phyloP scores from a whole-genome alignment of 768 basidiomycete species.

The Podaxis sp. region DNA sequence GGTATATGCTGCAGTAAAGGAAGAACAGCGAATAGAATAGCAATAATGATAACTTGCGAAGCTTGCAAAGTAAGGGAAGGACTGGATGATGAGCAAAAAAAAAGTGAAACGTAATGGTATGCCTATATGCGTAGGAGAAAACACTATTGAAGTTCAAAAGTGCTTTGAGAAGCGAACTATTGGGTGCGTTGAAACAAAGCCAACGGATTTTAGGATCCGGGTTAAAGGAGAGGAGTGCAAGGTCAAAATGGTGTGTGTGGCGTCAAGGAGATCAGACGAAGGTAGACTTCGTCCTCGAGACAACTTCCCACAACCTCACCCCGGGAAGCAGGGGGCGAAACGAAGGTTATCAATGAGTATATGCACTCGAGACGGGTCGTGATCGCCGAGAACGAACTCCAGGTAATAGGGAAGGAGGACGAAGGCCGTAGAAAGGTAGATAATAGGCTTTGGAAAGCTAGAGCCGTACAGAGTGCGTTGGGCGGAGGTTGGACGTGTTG shows the following conservation, averaged over 20 bases:
- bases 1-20: constrained; percentile 3
- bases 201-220: background rate
- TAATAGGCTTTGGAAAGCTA: constrained; percentile 11
- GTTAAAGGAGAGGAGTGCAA: background rate
- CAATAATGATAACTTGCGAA: constrained; percentile 9
- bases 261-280: constrained; percentile 2
- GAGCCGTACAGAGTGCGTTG: constrained; percentile 4
- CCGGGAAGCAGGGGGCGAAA: background rate
- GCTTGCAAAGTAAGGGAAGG: constrained; percentile 1
- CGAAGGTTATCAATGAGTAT: constrained; percentile 7
- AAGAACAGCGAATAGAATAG: constrained; percentile 12
- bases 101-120: constrained; percentile 3
- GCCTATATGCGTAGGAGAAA: constrained; percentile 12
- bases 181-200: constrained; percentile 6
- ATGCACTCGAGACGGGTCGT: constrained; percentile 6
- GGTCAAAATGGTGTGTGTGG: constrained; percentile 8
- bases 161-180: constrained; percentile 6
- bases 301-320: constrained; percentile 2
- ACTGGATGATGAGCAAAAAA: background rate
- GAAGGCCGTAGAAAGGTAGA: constrained; percentile 7
- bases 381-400: background rate
- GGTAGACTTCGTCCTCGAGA: background rate
- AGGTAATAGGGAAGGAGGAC: background rate
- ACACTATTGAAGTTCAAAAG: background rate
- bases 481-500: constrained; percentile 10